Conservation (phyloP, 345 rosid species). For the Hypericum androsaemum region DNA sequence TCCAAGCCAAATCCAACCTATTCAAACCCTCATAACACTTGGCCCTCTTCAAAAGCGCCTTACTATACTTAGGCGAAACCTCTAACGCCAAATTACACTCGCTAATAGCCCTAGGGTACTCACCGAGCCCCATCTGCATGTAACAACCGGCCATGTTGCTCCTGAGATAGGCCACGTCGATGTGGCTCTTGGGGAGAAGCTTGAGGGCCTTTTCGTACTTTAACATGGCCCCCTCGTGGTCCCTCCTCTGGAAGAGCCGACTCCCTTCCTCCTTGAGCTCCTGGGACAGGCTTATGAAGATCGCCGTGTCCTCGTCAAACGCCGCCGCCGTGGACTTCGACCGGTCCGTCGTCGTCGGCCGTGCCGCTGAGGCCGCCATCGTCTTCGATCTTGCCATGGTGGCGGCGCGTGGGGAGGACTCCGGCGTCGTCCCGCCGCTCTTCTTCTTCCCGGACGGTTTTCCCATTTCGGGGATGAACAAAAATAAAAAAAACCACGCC, state of each 20-base stretch:
- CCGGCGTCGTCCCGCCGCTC: slow-evolving; percentile 12
- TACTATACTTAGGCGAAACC: slow-evolving; percentile 80
- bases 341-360: no score
- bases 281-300: slow-evolving; percentile 76
- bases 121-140: slow-evolving; percentile 94
- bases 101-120: slow-evolving; percentile 83
- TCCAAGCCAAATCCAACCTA: slow-evolving; percentile 72
- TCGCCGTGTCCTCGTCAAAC: slow-evolving; percentile 84
- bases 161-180: slow-evolving; percentile 72
- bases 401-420: slow-evolving; percentile 22
- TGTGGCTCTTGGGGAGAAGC: slow-evolving; percentile 68
- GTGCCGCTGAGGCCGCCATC: no score
- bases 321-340: slow-evolving; percentile 25
- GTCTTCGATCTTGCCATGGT: no score
- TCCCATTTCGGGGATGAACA: slow-evolving; percentile 45
- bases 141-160: slow-evolving; percentile 86
- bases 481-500: no score
- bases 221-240: slow-evolving; percentile 94
- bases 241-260: slow-evolving; percentile 67
- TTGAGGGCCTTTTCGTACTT: slow-evolving; percentile 89
- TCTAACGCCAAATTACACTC: slow-evolving; percentile 87
- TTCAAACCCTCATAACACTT: slow-evolving; percentile 80
- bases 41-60: slow-evolving; percentile 75
- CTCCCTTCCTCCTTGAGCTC: slow-evolving; percentile 99
- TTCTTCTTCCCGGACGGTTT: slow-evolving; percentile 93